These are phyloP conservation scores for Pleurotus eryngii DNA, from an alignment of 768 basidiomycete genomes.

Conservation along the genomic window DNA sequence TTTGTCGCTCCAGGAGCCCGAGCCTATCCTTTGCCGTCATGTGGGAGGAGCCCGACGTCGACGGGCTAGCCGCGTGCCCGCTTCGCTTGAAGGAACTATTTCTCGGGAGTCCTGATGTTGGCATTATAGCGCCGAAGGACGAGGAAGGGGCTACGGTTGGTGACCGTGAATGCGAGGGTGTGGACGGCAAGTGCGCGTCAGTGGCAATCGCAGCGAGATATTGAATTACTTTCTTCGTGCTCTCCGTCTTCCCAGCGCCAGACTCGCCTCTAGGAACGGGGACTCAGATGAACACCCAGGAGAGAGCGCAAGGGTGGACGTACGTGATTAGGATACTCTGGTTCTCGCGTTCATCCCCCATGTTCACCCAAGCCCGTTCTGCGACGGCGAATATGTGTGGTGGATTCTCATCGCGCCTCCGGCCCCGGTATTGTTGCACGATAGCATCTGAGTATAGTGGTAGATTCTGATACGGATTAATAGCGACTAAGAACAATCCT, in stretches of 20 bases:
- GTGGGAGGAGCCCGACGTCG: conserved; percentile 39
- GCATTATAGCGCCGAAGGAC: conserved; percentile 52
- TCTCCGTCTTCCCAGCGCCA: conserved; percentile 98
- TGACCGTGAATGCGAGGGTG: conserved; percentile 64
- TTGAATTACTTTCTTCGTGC: conserved; percentile 98
- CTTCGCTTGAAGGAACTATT: conserved; percentile 53
- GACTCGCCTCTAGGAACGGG: conserved; percentile 80
- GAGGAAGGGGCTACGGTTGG: conserved; percentile 52
- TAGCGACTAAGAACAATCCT: conserved; percentile 95
- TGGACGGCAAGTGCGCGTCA: conserved; percentile 57
- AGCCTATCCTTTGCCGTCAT: conserved; percentile 69
- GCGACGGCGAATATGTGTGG: conserved; percentile 98
- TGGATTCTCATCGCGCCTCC: conserved; percentile 86
- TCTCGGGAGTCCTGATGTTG: conserved; percentile 66
- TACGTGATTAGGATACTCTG: conserved; percentile 98
- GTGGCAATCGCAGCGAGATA: conserved; percentile 97
- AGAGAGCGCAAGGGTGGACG: conserved; percentile 26
- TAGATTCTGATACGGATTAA: conserved; percentile 93
- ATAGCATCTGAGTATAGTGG: conserved; percentile 90
- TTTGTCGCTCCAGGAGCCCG: conserved; percentile 91
- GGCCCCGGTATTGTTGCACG: conserved; percentile 86
- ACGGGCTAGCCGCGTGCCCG: conserved; percentile 43
- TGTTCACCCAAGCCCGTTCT: conserved; percentile 96
- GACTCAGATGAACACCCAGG: conserved; percentile 10
- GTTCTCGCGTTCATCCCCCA: conserved; percentile 95